Percentiles rank a stretch among this genome's conserved stretches.
phyloP scores from a whole-genome alignment of 2,329 filamentous ascomycete species.

The Fusarium virguliforme region DNA sequence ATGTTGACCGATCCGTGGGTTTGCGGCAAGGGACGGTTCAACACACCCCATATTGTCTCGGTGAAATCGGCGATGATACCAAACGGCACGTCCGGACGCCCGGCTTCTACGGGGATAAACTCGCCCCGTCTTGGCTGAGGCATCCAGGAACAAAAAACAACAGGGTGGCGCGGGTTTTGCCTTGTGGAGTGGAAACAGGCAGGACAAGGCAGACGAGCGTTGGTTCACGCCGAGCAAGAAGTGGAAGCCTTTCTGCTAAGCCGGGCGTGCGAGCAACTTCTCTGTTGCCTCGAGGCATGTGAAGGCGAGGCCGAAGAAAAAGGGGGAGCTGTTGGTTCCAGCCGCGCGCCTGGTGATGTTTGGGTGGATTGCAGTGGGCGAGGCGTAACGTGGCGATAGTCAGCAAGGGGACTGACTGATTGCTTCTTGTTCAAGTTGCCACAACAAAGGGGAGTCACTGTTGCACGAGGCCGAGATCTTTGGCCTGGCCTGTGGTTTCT shows the following conservation, averaged over 20 bases:
- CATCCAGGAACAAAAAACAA: conserved; percentile 20
- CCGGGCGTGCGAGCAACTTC: not conserved
- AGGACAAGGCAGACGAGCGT: conserved; percentile 32
- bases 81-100: conserved; percentile 29
- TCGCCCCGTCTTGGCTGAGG: conserved; percentile 10
- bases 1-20: conserved; percentile 15
- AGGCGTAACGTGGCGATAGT: conserved; percentile 17
- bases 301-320: conserved; percentile 5
- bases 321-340: not conserved
- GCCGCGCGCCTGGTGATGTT: conserved; percentile 18
- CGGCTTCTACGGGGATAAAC: conserved; percentile 36
- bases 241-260: not conserved
- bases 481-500: not conserved
- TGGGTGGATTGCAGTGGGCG: not conserved
- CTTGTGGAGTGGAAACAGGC: conserved; percentile 15
- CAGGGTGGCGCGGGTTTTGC: conserved; percentile 22
- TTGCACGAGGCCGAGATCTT: conserved; percentile 15
- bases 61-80: conserved; percentile 17
- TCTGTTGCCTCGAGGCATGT: conserved; percentile 4
- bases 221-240: conserved; percentile 11
- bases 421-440: not conserved
- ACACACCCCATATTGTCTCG: not conserved
- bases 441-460: not conserved
- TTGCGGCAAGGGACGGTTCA: conserved; percentile 2
- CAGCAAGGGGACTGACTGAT: not conserved